These are phyloP conservation scores for Pythium phragmitis DNA, from an alignment of 352 stramenopile genomes.

Conservation along the genomic window DNA sequence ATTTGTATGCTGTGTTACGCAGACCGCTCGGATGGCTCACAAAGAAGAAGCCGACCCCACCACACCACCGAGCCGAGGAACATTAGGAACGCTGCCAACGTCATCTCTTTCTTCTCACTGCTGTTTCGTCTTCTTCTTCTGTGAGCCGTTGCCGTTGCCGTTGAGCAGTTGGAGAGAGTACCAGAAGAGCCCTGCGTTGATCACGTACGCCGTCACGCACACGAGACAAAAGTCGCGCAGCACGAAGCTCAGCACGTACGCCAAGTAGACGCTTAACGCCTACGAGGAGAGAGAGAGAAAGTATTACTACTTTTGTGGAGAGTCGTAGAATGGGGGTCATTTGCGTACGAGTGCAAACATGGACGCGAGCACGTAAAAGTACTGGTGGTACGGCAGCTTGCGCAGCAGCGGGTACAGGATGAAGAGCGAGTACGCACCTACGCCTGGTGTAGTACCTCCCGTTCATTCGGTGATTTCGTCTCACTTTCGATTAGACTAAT, in stretches of 20 bases:
- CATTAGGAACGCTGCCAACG: neutral
- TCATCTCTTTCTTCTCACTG: neutral
- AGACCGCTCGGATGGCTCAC: slow-evolving; percentile 61
- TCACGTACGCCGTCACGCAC: slow-evolving; percentile 49
- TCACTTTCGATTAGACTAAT: no score
- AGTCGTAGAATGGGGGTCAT: neutral
- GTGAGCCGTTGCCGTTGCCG: neutral
- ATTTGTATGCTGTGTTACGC: slow-evolving; percentile 1
- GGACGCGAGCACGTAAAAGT: slow-evolving; percentile 48
- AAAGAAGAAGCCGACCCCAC: slow-evolving; percentile 13
- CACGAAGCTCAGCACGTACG: slow-evolving; percentile 56
- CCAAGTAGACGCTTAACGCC: slow-evolving; percentile 48
- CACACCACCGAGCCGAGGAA: neutral
- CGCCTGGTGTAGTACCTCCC: slow-evolving; percentile 14
- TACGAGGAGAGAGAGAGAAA: slow-evolving; percentile 11
- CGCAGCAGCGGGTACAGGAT: slow-evolving; percentile 44
- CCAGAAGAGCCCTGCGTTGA: slow-evolving; percentile 49
- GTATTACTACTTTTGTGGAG: neutral
- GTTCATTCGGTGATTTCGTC: neutral
- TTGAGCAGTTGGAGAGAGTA: slow-evolving; percentile 39
- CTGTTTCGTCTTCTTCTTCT: slow-evolving; percentile 6
- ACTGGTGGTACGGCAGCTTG: slow-evolving; percentile 35
- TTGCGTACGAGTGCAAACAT: slow-evolving; percentile 30
- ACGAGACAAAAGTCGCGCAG: slow-evolving; percentile 59
- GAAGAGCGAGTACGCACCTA: slow-evolving; percentile 47